Percentiles rank a stretch among this genome's conserved stretches.
Evolutionary conservation across 768 basidiomycete genomes (phyloP).

Genomic region (Auriscalpium orientale): DNA sequence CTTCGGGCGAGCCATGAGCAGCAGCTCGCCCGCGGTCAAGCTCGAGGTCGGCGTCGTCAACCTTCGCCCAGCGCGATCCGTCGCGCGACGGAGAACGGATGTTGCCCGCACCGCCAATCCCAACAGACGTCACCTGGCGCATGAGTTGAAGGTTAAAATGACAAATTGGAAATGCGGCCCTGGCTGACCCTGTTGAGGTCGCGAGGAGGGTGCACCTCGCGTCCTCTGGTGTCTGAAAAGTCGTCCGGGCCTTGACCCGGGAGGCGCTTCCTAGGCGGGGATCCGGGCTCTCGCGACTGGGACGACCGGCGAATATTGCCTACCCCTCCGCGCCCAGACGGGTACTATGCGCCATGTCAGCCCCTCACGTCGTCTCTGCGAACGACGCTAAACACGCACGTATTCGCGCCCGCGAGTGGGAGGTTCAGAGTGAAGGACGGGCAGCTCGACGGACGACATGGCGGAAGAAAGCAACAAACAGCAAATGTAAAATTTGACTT

Average conservation of each 20-base stretch:
- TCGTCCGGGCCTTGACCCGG: conserved; percentile 43
- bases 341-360: conserved; percentile 27
- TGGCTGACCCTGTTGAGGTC: conserved; percentile 31
- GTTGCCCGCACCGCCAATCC: conserved; percentile 82
- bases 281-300: conserved; percentile 30
- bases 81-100: conserved; percentile 73
- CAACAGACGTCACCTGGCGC: conserved; percentile 43
- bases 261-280: conserved; percentile 21
- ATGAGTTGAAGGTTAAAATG: neutral
- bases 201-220: conserved; percentile 37
- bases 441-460: too few relatives aligned
- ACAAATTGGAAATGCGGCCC: neutral
- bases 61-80: conserved; percentile 9
- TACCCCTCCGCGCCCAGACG: conserved; percentile 59
- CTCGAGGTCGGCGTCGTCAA: conserved; percentile 16
- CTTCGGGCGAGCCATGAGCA: conserved; percentile 15
- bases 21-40: conserved; percentile 22
- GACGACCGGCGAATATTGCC: conserved; percentile 58
- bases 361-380: too few relatives aligned
- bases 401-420: conserved; percentile 56
- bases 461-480: too few relatives aligned
- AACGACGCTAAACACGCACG: conserved; percentile 29
- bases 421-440: conserved; percentile 13
- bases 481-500: too few relatives aligned
- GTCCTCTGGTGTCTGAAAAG: conserved; percentile 49